phyloP scores from a whole-genome alignment of 2,329 filamentous ascomycete genomes.

The Arthrobotrys megalospora region DNA sequence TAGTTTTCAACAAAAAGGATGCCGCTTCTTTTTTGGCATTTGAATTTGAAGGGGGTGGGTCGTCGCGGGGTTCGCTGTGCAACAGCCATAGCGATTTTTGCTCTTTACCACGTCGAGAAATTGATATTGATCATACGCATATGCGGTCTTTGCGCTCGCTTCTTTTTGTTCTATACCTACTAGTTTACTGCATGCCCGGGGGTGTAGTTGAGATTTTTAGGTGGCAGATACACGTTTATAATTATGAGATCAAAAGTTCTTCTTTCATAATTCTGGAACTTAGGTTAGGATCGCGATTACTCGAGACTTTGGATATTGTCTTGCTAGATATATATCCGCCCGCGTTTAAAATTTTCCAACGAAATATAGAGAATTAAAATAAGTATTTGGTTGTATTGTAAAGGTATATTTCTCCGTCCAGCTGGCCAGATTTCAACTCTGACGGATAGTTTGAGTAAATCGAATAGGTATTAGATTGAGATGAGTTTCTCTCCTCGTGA shows the following conservation, averaged over 20 bases:
- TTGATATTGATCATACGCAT: constrained; percentile 16
- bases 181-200: too few relatives aligned
- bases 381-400: too few relatives aligned
- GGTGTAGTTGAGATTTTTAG: background rate
- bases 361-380: too few relatives aligned
- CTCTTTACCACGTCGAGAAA: background rate
- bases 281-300: too few relatives aligned
- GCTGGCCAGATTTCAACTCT: too few relatives aligned
- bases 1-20: background rate
- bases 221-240: background rate
- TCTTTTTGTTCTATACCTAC: constrained; percentile 5
- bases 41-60: constrained; percentile 15
- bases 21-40: background rate
- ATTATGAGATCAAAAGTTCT: background rate
- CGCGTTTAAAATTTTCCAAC: too few relatives aligned
- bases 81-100: background rate
- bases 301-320: too few relatives aligned
- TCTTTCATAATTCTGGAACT: background rate
- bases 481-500: too few relatives aligned
- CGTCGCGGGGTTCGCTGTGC: background rate
- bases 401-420: too few relatives aligned
- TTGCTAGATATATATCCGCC: too few relatives aligned
- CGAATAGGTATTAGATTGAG: too few relatives aligned
- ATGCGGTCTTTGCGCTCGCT: background rate
- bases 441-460: too few relatives aligned